phyloP scores from a whole-genome alignment of 495 filamentous ascomycete species.

The Aspergillus panamensis region DNA sequence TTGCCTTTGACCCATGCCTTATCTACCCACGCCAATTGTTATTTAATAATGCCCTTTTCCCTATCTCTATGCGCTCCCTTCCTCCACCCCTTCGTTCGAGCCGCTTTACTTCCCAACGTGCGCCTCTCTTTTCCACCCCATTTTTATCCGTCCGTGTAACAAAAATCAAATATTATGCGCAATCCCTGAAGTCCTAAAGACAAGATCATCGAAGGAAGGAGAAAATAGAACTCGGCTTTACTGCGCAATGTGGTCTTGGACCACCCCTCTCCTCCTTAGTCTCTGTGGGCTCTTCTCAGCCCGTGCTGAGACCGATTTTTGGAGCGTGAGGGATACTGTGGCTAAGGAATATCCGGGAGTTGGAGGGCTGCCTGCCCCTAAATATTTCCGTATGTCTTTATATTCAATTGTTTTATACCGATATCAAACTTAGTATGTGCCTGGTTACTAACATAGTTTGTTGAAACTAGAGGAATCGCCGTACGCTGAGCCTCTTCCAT shows the following conservation, averaged over 20 bases:
- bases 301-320: constrained; percentile 30
- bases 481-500: constrained; percentile 33
- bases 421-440: neutral
- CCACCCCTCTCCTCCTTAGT: constrained; percentile 17
- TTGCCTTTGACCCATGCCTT: neutral
- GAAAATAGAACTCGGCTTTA: neutral
- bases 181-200: neutral
- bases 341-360: constrained; percentile 48
- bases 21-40: neutral
- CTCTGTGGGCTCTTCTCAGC: constrained; percentile 25
- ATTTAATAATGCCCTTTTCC: neutral
- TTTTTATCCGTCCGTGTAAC: neutral
- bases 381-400: constrained; percentile 57
- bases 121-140: too few species aligned
- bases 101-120: neutral
- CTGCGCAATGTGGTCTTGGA: constrained; percentile 16
- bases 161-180: neutral
- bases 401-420: neutral
- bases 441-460: neutral
- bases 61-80: neutral
- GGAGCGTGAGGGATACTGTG: constrained; percentile 40
- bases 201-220: neutral
- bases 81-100: neutral
- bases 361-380: constrained; percentile 38
- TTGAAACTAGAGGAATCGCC: constrained; percentile 47